Evolutionary conservation across 345 rosid genomes (phyloP).

Genomic region (Erucastrum elatum): DNA sequence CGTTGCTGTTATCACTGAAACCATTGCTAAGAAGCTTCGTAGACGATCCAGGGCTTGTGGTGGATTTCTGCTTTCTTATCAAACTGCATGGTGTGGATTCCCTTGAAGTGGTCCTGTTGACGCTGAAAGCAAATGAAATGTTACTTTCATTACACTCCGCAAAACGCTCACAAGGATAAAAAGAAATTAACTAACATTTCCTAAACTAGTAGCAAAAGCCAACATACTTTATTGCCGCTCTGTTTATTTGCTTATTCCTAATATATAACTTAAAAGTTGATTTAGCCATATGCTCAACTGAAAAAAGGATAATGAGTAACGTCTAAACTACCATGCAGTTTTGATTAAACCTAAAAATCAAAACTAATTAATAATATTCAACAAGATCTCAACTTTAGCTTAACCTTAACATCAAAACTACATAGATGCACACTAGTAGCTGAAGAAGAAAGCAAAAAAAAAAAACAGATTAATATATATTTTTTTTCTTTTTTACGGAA

Average conservation of each 20-base stretch:
- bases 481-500: constrained; percentile 17
- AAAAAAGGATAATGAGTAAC: not conserved
- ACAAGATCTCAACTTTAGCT: too few species aligned
- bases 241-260: not conserved
- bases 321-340: too few species aligned
- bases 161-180: constrained; percentile 13
- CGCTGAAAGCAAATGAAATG: constrained; percentile 24
- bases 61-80: constrained; percentile 60
- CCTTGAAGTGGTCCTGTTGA: constrained; percentile 63
- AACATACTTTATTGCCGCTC: constrained; percentile 21
- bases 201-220: constrained; percentile 30
- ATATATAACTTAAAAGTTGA: not conserved
- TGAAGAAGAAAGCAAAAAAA: too few species aligned
- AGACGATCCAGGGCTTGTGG: constrained; percentile 47
- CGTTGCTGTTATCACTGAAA: constrained; percentile 43
- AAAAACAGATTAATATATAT: constrained; percentile 20
- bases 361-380: too few species aligned
- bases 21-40: constrained; percentile 24
- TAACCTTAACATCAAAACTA: too few species aligned
- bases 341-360: too few species aligned
- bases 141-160: constrained; percentile 16
- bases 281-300: constrained; percentile 5
- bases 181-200: constrained; percentile 23
- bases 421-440: too few species aligned
- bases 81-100: constrained; percentile 95